Base-by-base conservation (phyloP, 2,329 filamentous ascomycete species). In the Epichloe sibirici region DNA sequence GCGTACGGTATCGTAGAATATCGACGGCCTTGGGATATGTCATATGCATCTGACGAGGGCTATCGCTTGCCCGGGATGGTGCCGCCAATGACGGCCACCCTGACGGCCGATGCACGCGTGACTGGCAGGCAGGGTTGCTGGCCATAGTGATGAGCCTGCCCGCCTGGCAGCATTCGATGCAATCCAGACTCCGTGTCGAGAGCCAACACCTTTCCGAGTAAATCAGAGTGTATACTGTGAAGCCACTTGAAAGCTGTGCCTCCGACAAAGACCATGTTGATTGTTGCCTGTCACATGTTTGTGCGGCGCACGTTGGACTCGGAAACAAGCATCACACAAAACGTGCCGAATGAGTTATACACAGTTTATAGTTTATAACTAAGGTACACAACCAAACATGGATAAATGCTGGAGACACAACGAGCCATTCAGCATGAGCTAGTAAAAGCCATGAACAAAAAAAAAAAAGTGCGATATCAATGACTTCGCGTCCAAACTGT, bases 1-100 rank as follows among this genome's bases (percentile, higher is more conserved):
- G 73, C 76, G 56, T 72, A 79, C 0, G 75, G 74, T 34, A 79
- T 68, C 48, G 45, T 71, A 69, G 61, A 74, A 17, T 17, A 79
- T 78, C 72, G 43, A 79, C 57, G 15, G 67, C 58, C 47, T 68
- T 70, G 4, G 74, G 71, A 28, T 66, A 65, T 12, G 59, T 56
- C 8, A 21, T 21, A 21, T 21, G 17, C 17, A 21, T 51, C 31
- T 9, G 59, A 59, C 4, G 59, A 57, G 2, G 58, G 54, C 48
- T 58, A 57, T 4, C 53, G 54, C n/a, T 48, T 55, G 48, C 63
- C 63, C 7, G 55, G 15, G 52, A 65, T 50, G 49, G 53, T 56
- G 53, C 59, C 58, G 51, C 57, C 58, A 49, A 59, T 60, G 51
- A 61, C 49, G 35, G 48, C 31, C 3, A 45, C n/a, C 15, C 6